Evolutionary conservation across 1,139 yeast genomes (phyloP).

Genomic region (Geotrichum fermentans): DNA sequence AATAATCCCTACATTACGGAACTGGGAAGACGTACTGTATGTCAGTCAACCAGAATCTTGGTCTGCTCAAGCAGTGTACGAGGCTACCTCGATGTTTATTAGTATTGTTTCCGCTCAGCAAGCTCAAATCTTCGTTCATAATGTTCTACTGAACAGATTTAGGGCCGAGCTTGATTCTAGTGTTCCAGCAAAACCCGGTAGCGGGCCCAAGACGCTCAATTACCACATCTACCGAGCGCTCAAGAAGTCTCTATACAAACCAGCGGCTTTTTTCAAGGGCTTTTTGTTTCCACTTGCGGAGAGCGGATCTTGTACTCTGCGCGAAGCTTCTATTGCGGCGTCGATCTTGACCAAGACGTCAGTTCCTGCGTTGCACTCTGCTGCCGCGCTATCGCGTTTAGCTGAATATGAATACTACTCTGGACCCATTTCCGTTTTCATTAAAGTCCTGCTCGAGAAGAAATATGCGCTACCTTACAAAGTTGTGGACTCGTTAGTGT

Average conservation of each 20-base stretch:
- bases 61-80: slow-evolving; percentile 96
- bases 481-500: slow-evolving; percentile 91
- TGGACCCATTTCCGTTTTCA: slow-evolving; percentile 87
- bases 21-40: slow-evolving; percentile 92
- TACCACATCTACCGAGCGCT: slow-evolving; percentile 88
- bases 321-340: slow-evolving; percentile 94
- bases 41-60: slow-evolving; percentile 89
- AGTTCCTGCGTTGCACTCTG: slow-evolving; percentile 89
- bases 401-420: slow-evolving; percentile 70
- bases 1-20: slow-evolving; percentile 82
- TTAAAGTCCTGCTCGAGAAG: slow-evolving; percentile 82
- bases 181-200: slow-evolving; percentile 11
- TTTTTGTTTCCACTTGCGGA: slow-evolving; percentile 83
- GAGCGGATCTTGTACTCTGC: slow-evolving; percentile 57
- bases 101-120: slow-evolving; percentile 83
- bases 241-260: slow-evolving; percentile 89
- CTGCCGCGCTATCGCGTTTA: slow-evolving; percentile 88
- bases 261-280: slow-evolving; percentile 96
- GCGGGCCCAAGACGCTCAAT: slow-evolving; percentile 44
- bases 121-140: slow-evolving; percentile 76
- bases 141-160: slow-evolving; percentile 76
- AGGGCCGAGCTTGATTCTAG: slow-evolving; percentile 76
- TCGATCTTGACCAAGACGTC: slow-evolving; percentile 85
- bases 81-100: slow-evolving; percentile 89
- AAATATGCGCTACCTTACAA: slow-evolving; percentile 96